These are phyloP conservation scores for Hordeum vulgare DNA, from an alignment of 176 grass and related monocot genomes.

Conservation along the genomic window DNA sequence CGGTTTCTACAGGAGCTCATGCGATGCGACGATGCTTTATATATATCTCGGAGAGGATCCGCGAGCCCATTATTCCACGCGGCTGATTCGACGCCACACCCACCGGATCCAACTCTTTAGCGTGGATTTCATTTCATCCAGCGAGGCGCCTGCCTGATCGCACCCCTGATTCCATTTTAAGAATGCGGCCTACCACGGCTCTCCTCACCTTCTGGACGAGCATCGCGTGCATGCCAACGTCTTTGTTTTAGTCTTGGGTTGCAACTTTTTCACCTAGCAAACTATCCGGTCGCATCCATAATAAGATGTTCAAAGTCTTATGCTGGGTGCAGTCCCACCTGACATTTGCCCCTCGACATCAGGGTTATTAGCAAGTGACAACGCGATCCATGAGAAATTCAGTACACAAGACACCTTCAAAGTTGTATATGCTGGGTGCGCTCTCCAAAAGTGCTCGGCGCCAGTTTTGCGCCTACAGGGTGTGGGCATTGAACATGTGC, in stretches of 20 bases:
- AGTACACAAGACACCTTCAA: no score
- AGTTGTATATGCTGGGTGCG: no score
- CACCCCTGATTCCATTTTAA: background rate
- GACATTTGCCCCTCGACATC: background rate
- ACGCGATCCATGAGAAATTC: no score
- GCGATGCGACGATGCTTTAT: background rate
- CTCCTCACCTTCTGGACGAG: background rate
- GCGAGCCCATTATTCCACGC: background rate
- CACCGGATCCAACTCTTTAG: background rate
- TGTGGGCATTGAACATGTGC: conserved; percentile 20
- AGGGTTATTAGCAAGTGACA: no score
- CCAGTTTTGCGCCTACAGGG: background rate
- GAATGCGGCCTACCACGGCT: background rate
- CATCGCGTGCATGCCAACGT: background rate
- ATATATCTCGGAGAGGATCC: background rate
- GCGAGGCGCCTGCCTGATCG: background rate
- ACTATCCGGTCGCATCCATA: no score
- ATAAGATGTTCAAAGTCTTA: no score
- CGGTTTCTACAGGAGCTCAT: background rate
- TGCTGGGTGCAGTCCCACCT: background rate
- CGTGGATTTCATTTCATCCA: background rate
- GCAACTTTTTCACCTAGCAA: no score
- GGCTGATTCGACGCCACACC: background rate
- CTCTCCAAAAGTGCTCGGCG: no score
- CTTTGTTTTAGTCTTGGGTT: no score